Conservation (phyloP, 2,329 filamentous ascomycete species). For the Aspergillus sp. region DNA sequence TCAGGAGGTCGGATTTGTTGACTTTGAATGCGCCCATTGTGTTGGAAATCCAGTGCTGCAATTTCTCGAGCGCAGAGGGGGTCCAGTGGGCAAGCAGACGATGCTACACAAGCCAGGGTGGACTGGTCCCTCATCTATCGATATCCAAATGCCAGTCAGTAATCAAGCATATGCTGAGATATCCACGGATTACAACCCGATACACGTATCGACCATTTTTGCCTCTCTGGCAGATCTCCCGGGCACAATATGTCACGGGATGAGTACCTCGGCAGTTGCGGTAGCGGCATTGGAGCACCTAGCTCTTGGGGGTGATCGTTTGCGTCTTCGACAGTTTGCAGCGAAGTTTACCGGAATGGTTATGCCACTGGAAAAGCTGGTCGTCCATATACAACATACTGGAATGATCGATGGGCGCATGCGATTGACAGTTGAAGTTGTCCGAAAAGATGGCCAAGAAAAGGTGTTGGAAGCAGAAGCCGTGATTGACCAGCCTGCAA, state of each 20-base stretch:
- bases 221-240: conserved; percentile 91
- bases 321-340: conserved; percentile 91
- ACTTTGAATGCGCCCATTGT: conserved; percentile 14
- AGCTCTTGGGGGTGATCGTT: conserved; percentile 84
- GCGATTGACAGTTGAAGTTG: conserved; percentile 94
- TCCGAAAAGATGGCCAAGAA: conserved; percentile 87
- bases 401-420: conserved; percentile 96
- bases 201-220: conserved; percentile 93
- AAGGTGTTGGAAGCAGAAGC: conserved; percentile 91
- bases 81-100: not conserved
- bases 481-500: conserved; percentile 92
- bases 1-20: conserved; percentile 8
- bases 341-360: conserved; percentile 94
- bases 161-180: conserved; percentile 96
- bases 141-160: conserved; percentile 82
- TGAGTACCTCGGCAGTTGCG: conserved; percentile 96
- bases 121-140: conserved; percentile 48
- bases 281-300: conserved; percentile 91
- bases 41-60: conserved; percentile 20
- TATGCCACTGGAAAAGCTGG: conserved; percentile 85
- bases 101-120: conserved; percentile 13
- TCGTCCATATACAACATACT: conserved; percentile 87
- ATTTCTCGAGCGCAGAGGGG: conserved; percentile 20
- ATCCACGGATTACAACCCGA: conserved; percentile 95
- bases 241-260: conserved; percentile 94